Evolutionary conservation across 176 grass and related monocot genomes (phyloP).

Genomic region (sorghum (Sorghum bicolor)): Sorghum_bicolor_NCBIv3 NC_012871.2:62182501-62183000

Average conservation of each 20-base stretch:
- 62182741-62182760: not conserved
- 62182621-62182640: too few species aligned
- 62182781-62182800: not conserved
- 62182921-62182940: not conserved
- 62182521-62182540: too few species aligned
- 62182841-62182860: not conserved
- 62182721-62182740: not conserved
- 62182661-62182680: not conserved
- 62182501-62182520: too few species aligned
- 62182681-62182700: not conserved
- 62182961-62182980: not conserved
- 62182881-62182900: not conserved
- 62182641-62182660: not conserved
- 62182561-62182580: not conserved
- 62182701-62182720: not conserved
- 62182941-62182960: not conserved
- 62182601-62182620: not conserved
- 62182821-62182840: not conserved
- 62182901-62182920: not conserved
- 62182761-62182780: not conserved
- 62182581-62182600: not conserved
- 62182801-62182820: not conserved
- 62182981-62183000: not conserved
- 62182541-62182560: not conserved
- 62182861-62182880: not conserved